Conservation (phyloP, 2,329 filamentous ascomycete species). For the Fusarium luffae region DNA sequence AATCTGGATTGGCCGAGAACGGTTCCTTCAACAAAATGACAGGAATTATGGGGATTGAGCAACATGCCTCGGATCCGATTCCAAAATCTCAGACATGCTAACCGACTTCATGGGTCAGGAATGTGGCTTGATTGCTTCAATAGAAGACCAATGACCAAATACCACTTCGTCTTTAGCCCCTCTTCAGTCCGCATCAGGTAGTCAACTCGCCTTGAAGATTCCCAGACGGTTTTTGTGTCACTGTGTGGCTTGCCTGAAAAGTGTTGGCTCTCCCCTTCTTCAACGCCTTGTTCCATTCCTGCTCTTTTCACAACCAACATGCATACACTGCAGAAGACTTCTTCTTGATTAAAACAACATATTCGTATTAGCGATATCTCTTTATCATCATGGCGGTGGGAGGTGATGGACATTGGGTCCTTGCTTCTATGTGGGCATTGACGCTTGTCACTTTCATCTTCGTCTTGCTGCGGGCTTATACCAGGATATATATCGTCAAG, state of each 20-base stretch:
- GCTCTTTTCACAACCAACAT: background rate
- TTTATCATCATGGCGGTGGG: slow-evolving; percentile 22
- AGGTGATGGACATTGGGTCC: slow-evolving; percentile 35
- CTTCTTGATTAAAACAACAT: background rate
- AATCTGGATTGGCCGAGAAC: background rate
- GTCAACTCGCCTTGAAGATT: background rate
- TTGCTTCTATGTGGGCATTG: slow-evolving; percentile 47
- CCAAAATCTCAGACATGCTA: background rate
- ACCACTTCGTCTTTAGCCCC: background rate
- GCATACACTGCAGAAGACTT: background rate
- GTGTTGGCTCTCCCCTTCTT: slow-evolving; percentile 11
- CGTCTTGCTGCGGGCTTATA: slow-evolving; percentile 52
- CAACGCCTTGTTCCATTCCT: background rate
- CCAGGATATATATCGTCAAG: slow-evolving; percentile 47
- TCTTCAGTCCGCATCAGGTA: background rate
- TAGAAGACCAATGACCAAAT: background rate
- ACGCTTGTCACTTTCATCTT: slow-evolving; percentile 44
- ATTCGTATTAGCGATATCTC: background rate
- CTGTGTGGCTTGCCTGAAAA: background rate
- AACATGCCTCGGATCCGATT: background rate
- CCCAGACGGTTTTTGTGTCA: background rate
- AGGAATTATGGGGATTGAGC: background rate
- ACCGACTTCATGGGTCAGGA: background rate
- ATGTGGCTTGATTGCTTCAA: slow-evolving; percentile 4
- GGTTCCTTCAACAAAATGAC: rapidly evolving